Evolutionary conservation across 2,329 filamentous ascomycete species (phyloP), one percentile per base, ranked within the genome.

Genomic region (Alternaria arbusti): DNA sequence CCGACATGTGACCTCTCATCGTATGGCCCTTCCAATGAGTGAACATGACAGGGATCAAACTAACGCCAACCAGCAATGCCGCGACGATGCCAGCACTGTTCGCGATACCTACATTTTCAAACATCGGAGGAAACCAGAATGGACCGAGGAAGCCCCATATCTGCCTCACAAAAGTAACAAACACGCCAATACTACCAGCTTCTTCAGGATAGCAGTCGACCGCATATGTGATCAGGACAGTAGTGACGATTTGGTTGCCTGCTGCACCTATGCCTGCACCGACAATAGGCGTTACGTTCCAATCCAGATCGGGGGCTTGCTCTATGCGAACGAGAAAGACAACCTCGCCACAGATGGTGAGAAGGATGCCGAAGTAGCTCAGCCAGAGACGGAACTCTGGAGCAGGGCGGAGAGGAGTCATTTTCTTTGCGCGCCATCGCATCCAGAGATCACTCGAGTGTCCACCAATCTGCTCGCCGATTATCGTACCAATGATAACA

Each of bases 211-310:
- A 84, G 69, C 85, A 87, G 66, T 89, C 88, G 1, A 90, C 84
- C 0, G 86, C 84, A 71, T 88, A 89, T 0, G 88, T 89, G 23
- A 88, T 85, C 46, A 88, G 71, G 3, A 89, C 84, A 0, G 88
- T 89, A 0, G 87, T 89, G 15, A 89, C 82, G 45, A 90, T 84
- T 73, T 89, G 87, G 63, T 88, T 88, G 0, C 88, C 87, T 6
- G 82, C 84, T 1, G 83, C 84, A 0, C 80, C 78, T 40, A 84
- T 82, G 1, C 82, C 86, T 6, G 82, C 82, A 5, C 87, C 87
- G 15, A 89, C 70, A 13, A 87, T 78, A 0, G 87, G 87, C 0
- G 86, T 87, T 6, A 88, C 82, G 59, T 88, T 86, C 84, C 86
- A 89, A 3, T 82, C 72, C 0, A 78, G 74, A 0, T 77, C 70